Base-by-base conservation (phyloP, 2,329 filamentous ascomycete species). In the Cytospora chrysosperma region DNA sequence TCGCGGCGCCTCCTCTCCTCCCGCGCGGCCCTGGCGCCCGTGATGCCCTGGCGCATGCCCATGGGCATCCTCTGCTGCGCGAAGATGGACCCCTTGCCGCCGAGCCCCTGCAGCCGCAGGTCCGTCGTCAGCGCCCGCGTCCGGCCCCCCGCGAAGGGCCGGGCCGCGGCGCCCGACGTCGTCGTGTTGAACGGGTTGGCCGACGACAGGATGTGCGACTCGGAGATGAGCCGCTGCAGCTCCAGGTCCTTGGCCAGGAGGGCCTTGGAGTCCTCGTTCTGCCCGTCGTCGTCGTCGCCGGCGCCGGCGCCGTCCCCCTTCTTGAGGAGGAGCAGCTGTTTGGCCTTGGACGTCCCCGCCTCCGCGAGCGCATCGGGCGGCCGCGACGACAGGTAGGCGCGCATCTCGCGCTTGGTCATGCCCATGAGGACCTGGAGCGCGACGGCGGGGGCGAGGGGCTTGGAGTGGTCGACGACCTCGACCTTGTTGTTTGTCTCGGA, bases 161-260 rank as follows among this genome's bases (percentile, higher is more conserved):
- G 79, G 57, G 52, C 61, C 52, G 73, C 72, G 49, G 77, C 73
- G 52, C 78, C 70, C 19, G 76, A 73, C 51, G 73, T 68, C 57
- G 75, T 80, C 52, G 74, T 70, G 66, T 74, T 72, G 65, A 75
- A 72, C 21, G 83, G 81, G 52, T 83, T 81, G 4, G 82, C 79
- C 61, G 82, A 79, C 0, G 84, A 79, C 63, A 98, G 87, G 65
- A 98, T 88, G 76, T 97, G 93, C 0, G 93, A 97, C 81, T 99
- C 95, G 69, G 89, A 85, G 63, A 99, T 86, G 49, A 99, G 87
- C 54, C 93, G 89, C 75, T 97, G 94, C 17, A 99, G 87, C 47
- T 92, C 93, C 60, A 97, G 87, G 75, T 98, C 95, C 75, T 97
- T 93, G 74, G 93, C 93, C 21, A 98, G 83, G 66, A 96, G 90